Conservation (phyloP, 2,329 filamentous ascomycete species). For the Botryotinia calthae region DNA sequence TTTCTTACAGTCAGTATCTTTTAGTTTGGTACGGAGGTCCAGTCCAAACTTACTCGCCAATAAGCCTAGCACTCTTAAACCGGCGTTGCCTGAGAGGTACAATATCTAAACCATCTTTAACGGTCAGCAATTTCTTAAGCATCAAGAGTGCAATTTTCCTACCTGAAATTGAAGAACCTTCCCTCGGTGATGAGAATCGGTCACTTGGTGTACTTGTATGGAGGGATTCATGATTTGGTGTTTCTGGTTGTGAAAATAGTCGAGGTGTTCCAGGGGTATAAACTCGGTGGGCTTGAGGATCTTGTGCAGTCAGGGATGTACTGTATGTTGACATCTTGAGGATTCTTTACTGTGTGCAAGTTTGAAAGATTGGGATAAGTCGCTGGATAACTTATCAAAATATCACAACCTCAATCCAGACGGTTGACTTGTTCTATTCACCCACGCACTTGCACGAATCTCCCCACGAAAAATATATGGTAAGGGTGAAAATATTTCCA, state of each 20-base stretch:
- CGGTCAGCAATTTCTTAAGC: not conserved
- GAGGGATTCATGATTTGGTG: constrained; percentile 8
- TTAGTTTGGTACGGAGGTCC: not conserved
- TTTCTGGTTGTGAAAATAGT: constrained; percentile 9
- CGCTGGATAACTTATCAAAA: not conserved
- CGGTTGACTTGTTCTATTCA: not conserved
- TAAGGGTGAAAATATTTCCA: constrained; percentile 1
- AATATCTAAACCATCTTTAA: constrained; percentile 1
- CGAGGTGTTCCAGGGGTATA: constrained; percentile 9
- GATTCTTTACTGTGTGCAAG: not conserved
- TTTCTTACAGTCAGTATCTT: not conserved
- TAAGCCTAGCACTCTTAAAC: constrained; percentile 26
- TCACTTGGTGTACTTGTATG: constrained; percentile 6
- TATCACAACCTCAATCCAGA: not conserved
- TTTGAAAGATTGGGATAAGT: not conserved
- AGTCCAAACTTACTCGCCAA: constrained; percentile 21
- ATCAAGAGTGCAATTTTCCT: not conserved
- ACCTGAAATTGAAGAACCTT: constrained; percentile 18
- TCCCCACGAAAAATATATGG: not conserved
- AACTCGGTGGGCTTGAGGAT: constrained; percentile 6
- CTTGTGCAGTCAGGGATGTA: constrained; percentile 3
- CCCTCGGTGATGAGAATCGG: constrained; percentile 5
- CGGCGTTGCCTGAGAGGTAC: constrained; percentile 17
- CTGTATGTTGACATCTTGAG: constrained; percentile 14
- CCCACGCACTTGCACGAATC: not conserved